Base-by-base conservation (phyloP, 805 yeast species). In the Candida maesae region DNA sequence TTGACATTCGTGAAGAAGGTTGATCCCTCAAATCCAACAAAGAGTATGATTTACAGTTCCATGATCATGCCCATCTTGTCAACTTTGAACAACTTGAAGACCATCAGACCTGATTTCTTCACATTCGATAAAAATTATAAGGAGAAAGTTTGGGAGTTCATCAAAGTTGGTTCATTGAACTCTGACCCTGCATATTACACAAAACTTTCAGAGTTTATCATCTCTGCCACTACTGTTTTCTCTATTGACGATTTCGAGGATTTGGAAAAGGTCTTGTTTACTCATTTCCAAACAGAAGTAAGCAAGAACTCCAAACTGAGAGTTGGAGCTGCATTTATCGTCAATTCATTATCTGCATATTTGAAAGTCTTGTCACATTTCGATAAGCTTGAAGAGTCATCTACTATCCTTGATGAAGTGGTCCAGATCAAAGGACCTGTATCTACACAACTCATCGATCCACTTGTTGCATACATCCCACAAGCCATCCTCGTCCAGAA, bases 51-150 rank as follows among this genome's bases (percentile, higher is more conserved):
- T 2, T 75, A 74, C 47, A 67, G 83, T 0, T 52, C 67, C 6
- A 43, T 74, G 1, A 61, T 79, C 1, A 53, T 78, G 1, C 71
- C 74, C 12, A 69, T 81, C 11, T 50, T 83, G 49, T 68, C 71
- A 12, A 64, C 78, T 0, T 51, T 82, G 26, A 59, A 66, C 4
- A 50, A 63, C 0, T 49, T 81, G 20, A 68, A 75, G 13, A 56
- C 59, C n/a, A 60, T 68, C 32, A 73, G 76, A 46, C 65, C 70
- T 14, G 72, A 66, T 21, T 66, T 82, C 35, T 81, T 87, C 81
- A 60, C 68, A 4, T 74, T 71, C 49, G 68, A 65, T 16, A 81
- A 81, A 41, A 62, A 63, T 4, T 49, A 78, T 1, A 66, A 67
- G 14, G 68, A 66, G 3, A 70, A 69, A 43, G 53, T 84, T 10